A percentile compares a stretch with the other conserved stretches of the same genome.
Conservation (phyloP, 116 monocot species). For the Dioscorea cayenensis region DNA sequence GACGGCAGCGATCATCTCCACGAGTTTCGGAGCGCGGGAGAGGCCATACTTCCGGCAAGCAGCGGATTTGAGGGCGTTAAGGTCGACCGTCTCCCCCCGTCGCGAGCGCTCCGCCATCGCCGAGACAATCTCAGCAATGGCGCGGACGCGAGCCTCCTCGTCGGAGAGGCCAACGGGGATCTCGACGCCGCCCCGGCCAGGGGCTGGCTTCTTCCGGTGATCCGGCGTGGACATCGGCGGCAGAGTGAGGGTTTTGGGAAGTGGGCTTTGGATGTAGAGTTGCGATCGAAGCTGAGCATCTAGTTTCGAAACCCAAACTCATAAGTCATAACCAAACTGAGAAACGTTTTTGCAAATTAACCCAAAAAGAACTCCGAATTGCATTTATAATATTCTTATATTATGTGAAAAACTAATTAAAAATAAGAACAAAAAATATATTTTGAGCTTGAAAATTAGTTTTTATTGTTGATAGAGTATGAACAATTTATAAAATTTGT, state of each 20-base stretch:
- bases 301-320: no score
- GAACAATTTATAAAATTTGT: no score
- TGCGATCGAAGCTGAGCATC: no score
- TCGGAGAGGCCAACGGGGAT: conserved; percentile 43
- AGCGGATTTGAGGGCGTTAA: conserved; percentile 98
- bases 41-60: conserved; percentile 97
- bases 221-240: conserved; percentile 19
- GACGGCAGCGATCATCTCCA: conserved; percentile 99
- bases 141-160: conserved; percentile 94
- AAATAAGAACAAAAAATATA: no score
- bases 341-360: conserved; percentile 27
- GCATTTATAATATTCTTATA: no score
- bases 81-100: conserved; percentile 81
- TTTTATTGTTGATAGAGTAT: no score
- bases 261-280: background rate
- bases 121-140: conserved; percentile 94
- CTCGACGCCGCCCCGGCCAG: conserved; percentile 80
- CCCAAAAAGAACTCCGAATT: background rate
- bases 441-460: no score
- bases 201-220: conserved; percentile 61
- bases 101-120: conserved; percentile 89
- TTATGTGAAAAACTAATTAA: background rate
- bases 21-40: conserved; percentile 93
- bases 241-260: background rate
- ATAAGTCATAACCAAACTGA: no score